Conservation (phyloP, 2,329 filamentous ascomycete genomes). For the Chrysoporthe cubensis region DNA sequence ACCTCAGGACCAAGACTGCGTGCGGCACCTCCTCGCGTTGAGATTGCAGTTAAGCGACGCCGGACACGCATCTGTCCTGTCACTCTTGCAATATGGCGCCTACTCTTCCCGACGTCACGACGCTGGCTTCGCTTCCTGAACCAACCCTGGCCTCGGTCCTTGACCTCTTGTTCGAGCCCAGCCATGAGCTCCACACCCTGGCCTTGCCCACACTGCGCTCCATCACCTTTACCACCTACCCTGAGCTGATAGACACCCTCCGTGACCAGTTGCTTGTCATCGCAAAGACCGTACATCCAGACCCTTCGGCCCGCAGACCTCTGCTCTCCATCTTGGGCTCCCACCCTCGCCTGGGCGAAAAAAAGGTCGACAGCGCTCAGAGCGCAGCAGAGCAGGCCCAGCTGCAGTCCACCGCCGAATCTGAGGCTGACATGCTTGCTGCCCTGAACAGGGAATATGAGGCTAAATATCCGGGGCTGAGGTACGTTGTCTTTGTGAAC, state of each 20-base stretch:
- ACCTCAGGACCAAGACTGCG: background rate
- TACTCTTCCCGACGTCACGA: slow-evolving; percentile 60
- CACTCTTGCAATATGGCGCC: slow-evolving; percentile 18
- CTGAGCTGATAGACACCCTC: slow-evolving; percentile 69
- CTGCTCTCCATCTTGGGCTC: slow-evolving; percentile 77
- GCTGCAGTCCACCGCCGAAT: slow-evolving; percentile 61
- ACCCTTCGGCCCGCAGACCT: slow-evolving; percentile 52
- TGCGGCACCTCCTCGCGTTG: background rate
- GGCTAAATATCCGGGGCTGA: slow-evolving; percentile 75
- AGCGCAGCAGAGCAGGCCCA: slow-evolving; percentile 83
- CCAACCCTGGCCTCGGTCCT: slow-evolving; percentile 61
- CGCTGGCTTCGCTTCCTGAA: slow-evolving; percentile 60
- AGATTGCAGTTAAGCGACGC: background rate
- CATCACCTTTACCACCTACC: slow-evolving; percentile 66
- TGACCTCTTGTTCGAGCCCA: slow-evolving; percentile 85
- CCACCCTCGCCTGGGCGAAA: slow-evolving; percentile 82
- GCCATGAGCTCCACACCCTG: slow-evolving; percentile 71
- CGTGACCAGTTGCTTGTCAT: slow-evolving; percentile 66
- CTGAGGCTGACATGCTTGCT: slow-evolving; percentile 61
- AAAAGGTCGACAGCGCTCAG: slow-evolving; percentile 80
- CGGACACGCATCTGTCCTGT: no score
- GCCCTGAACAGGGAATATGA: slow-evolving; percentile 80
- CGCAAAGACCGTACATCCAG: slow-evolving; percentile 49
- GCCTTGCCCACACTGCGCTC: slow-evolving; percentile 67
- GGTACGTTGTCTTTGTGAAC: slow-evolving; percentile 93